Evolutionary conservation across 164 flowering plant genomes (phyloP).

Genomic region (Tinospora cordifolia): DNA sequence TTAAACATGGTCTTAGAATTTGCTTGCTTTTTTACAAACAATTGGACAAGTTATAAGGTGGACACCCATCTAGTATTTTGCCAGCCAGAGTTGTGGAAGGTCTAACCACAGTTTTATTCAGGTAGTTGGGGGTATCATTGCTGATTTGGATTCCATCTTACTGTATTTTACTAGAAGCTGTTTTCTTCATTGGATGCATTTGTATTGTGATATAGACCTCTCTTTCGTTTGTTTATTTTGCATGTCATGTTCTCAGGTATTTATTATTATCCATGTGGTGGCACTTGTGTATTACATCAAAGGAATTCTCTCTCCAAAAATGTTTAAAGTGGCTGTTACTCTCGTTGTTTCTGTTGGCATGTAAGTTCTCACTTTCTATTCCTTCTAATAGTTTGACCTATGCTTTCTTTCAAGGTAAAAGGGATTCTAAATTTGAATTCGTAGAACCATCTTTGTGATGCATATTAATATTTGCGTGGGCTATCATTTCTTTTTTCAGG

Average conservation of each 20-base stretch:
- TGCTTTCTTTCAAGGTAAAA: background rate
- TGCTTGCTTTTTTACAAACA: too few species aligned
- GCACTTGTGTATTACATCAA: constrained; percentile 88
- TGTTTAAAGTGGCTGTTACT: constrained; percentile 96
- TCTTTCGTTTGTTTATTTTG: background rate
- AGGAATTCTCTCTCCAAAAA: constrained; percentile 84
- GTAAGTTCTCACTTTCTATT: constrained; percentile 44
- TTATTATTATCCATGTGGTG: constrained; percentile 91
- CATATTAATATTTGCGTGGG: constrained; percentile 5
- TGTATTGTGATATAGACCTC: background rate
- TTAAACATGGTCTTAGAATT: too few species aligned
- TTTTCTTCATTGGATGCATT: background rate
- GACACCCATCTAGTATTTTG: too few species aligned
- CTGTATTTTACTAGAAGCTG: too few species aligned
- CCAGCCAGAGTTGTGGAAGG: too few species aligned
- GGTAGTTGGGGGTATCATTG: too few species aligned
- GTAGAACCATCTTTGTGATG: background rate
- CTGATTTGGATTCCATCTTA: too few species aligned
- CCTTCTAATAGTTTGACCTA: background rate
- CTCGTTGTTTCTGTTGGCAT: constrained; percentile 82
- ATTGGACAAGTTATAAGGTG: too few species aligned
- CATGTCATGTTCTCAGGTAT: constrained; percentile 52
- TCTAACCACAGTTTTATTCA: too few species aligned
- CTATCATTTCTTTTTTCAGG: constrained; percentile 41
- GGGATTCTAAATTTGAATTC: too few species aligned